A percentile compares a stretch with the other conserved stretches of the same genome.
Conservation (phyloP, 2,329 filamentous ascomycete species). For the Aspergillus pseudonomiae region DNA sequence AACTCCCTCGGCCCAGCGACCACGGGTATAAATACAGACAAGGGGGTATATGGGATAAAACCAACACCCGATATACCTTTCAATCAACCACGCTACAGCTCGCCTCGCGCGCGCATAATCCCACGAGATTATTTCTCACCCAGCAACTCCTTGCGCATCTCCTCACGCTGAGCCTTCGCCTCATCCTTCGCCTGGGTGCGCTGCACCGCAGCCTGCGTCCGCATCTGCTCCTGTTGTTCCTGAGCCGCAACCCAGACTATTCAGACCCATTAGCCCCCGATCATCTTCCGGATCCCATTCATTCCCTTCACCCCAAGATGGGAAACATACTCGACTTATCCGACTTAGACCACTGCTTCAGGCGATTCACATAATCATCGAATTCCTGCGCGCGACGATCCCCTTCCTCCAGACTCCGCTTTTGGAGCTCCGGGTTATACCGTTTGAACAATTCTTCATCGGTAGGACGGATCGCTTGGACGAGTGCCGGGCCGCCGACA, state of each 20-base stretch:
- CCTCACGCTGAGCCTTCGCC: conserved; percentile 37
- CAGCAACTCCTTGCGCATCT: conserved; percentile 44
- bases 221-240: conserved; percentile 38
- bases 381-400: conserved; percentile 80
- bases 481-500: conserved; percentile 83
- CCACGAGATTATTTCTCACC: conserved; percentile 32
- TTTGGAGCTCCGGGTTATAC: conserved; percentile 95
- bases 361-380: conserved; percentile 77
- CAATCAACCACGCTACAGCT: not conserved
- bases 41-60: not conserved
- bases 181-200: conserved; percentile 35
- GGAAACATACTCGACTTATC: conserved; percentile 78
- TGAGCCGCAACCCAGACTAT: conserved; percentile 46
- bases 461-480: conserved; percentile 71
- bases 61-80: not conserved
- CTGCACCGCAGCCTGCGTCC: conserved; percentile 27
- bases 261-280: not conserved
- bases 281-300: not conserved
- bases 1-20: not conserved
- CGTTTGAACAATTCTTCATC: conserved; percentile 88
- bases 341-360: conserved; percentile 89
- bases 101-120: conserved; percentile 1
- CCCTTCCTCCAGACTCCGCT: conserved; percentile 78
- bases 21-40: conserved; percentile 13
- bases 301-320: not conserved